Evolutionary conservation across 257 asterid species (phyloP).

Genomic region (Fraxinus pennsylvanica): DNA sequence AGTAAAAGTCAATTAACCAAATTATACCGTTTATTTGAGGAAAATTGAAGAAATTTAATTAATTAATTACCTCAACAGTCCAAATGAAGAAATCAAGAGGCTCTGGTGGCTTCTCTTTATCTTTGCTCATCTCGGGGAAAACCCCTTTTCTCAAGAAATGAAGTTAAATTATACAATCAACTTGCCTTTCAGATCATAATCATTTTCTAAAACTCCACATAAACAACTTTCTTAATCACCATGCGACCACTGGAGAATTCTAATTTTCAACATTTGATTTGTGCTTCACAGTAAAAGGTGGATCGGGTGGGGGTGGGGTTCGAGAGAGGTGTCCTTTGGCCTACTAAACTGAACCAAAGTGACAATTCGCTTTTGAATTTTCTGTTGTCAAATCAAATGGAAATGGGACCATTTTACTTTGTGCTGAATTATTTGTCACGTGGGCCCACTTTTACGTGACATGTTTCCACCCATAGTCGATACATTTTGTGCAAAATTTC

Average conservation of each 20-base stretch:
- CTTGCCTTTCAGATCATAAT: constrained; percentile 34
- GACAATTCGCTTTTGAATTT: constrained; percentile 32
- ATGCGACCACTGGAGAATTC: constrained; percentile 27
- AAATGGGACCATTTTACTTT: not conserved
- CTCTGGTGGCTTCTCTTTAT: constrained; percentile 73
- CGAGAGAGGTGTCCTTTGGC: constrained; percentile 23
- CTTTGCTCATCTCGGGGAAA: constrained; percentile 59
- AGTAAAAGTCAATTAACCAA: constrained; percentile 9
- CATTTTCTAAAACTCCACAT: constrained; percentile 18
- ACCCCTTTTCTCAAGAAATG: constrained; percentile 21
- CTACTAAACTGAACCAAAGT: constrained; percentile 34
- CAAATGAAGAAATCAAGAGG: constrained; percentile 91
- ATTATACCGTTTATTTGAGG: not conserved
- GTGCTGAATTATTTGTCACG: not conserved
- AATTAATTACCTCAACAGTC: constrained; percentile 75
- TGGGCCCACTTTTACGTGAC: not conserved
- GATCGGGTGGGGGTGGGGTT: not conserved
- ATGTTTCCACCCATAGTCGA: not conserved
- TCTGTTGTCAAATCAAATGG: constrained; percentile 30
- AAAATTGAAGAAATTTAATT: constrained; percentile 1
- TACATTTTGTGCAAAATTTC: too few species aligned
- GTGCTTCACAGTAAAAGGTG: not conserved
- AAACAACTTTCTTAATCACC: constrained; percentile 27
- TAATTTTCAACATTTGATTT: constrained; percentile 34
- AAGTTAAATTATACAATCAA: constrained; percentile 23